Evolutionary conservation across 2,329 filamentous ascomycete species (phyloP).

Genomic region (Pseudogymnoascus sp.): DNA sequence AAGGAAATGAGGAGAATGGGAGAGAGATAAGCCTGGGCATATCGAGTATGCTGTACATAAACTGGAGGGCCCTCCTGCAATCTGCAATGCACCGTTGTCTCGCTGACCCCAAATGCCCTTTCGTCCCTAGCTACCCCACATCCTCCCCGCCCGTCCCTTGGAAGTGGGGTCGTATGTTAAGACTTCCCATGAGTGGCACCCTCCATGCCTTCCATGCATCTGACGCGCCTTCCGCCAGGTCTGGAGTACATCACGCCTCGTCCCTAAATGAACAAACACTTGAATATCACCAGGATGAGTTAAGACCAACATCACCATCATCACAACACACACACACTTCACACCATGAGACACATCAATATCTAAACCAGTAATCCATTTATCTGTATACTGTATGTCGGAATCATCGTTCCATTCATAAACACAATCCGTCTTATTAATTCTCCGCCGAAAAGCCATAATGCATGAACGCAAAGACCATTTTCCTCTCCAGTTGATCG

Average conservation of each 20-base stretch:
- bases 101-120: not conserved
- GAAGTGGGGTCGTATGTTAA: not conserved
- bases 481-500: not conserved
- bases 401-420: not conserved
- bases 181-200: not conserved
- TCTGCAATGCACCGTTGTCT: not conserved
- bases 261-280: not conserved
- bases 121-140: not conserved
- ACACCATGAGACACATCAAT: not conserved
- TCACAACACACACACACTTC: not conserved
- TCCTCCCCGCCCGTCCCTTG: not conserved
- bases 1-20: not conserved
- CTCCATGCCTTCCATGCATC: not conserved
- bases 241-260: not conserved
- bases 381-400: not conserved
- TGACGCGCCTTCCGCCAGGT: not conserved
- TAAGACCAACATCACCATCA: not conserved
- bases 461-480: not conserved
- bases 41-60: not conserved
- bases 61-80: not conserved
- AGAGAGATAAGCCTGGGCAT: not conserved
- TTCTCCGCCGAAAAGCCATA: not conserved
- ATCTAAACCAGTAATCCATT: constrained; percentile 5
- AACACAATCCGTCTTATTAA: not conserved
- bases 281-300: not conserved